Conservation (phyloP, 2,329 filamentous ascomycete genomes). For the Venturia effusa region DNA sequence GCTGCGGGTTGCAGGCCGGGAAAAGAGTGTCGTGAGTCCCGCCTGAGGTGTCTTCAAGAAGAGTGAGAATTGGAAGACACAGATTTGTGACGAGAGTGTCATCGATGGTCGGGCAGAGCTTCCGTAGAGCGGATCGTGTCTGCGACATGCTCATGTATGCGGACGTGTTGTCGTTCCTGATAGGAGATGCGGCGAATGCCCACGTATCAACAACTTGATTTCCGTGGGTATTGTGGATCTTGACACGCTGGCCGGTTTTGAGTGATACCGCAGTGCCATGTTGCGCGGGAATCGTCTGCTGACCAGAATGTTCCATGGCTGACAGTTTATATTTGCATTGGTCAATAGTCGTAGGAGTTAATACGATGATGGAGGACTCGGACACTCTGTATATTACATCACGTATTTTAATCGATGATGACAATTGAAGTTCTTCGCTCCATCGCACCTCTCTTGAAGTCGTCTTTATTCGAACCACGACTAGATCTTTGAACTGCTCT, state of each 20-base stretch:
- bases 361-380: too few species aligned
- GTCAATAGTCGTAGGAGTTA: too few species aligned
- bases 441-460: too few species aligned
- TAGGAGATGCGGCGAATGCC: slow-evolving; percentile 23
- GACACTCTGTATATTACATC: too few species aligned
- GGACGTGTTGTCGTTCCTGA: slow-evolving; percentile 14
- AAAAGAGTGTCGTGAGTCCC: slow-evolving; percentile 32
- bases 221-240: slow-evolving; percentile 37
- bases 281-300: slow-evolving; percentile 31
- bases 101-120: slow-evolving; percentile 19
- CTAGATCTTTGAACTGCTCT: background rate
- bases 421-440: too few species aligned
- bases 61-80: slow-evolving; percentile 26
- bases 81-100: slow-evolving; percentile 28
- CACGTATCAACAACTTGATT: slow-evolving; percentile 42
- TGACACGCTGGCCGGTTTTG: slow-evolving; percentile 29
- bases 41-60: slow-evolving; percentile 27
- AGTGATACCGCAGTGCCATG: slow-evolving; percentile 30
- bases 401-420: too few species aligned
- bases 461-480: too few species aligned
- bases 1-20: slow-evolving; percentile 29
- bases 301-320: slow-evolving; percentile 5
- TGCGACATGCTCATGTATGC: slow-evolving; percentile 29
- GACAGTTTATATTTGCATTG: too few species aligned
- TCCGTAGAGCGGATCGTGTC: slow-evolving; percentile 23